phyloP scores from a whole-genome alignment of 345 rosid species.

The Geranium rotundifolium region DNA sequence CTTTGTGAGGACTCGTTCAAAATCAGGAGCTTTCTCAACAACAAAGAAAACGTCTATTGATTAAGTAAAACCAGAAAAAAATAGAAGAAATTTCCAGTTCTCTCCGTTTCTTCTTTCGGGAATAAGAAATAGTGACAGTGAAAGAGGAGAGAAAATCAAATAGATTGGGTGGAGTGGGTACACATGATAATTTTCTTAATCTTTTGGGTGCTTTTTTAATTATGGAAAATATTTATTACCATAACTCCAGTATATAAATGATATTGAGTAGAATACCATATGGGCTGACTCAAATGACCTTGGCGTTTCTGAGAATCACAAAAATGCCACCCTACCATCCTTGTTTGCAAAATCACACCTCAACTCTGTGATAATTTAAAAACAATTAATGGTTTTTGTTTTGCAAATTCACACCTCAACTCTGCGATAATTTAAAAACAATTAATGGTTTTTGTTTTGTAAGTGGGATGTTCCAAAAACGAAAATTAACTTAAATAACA shows the following conservation, averaged over 20 bases:
- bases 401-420: too few species aligned
- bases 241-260: not conserved
- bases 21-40: not conserved
- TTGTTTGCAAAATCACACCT: too few species aligned
- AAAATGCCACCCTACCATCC: too few species aligned
- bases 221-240: not conserved
- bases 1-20: not conserved
- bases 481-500: too few species aligned
- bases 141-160: conserved; percentile 10
- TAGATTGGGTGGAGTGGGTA: conserved; percentile 10
- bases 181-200: not conserved
- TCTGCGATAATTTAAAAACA: too few species aligned
- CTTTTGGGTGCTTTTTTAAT: not conserved
- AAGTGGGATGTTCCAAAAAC: too few species aligned
- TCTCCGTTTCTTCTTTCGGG: not conserved
- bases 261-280: not conserved
- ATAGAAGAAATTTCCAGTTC: not conserved
- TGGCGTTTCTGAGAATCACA: not conserved
- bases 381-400: too few species aligned
- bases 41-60: not conserved
- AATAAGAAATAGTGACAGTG: not conserved
- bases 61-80: not conserved
- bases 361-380: too few species aligned
- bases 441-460: too few species aligned
- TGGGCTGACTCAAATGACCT: not conserved